These are phyloP conservation scores for Hemisphaericaspora xylanilytica DNA, from an alignment of 1,139 yeast species.

Conservation along the genomic window DNA sequence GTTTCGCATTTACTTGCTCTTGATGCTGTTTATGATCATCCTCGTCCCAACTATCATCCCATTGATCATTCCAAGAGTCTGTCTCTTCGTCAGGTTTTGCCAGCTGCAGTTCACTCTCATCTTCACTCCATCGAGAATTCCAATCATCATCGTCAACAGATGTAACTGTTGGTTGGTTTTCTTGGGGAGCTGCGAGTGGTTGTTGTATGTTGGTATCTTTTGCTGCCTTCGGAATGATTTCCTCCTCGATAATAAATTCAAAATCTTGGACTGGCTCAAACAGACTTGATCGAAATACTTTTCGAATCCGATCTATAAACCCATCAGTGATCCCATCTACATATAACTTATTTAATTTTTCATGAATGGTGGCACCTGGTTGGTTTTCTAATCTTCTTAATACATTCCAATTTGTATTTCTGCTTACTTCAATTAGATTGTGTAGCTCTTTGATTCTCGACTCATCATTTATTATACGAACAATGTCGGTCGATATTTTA, in stretches of 20 bases:
- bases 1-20: slow-evolving; percentile 7
- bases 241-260: slow-evolving; percentile 13
- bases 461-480: slow-evolving; percentile 22
- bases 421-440: slow-evolving; percentile 23
- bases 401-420: slow-evolving; percentile 30
- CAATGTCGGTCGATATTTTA: slow-evolving; percentile 30
- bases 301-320: slow-evolving; percentile 24
- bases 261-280: slow-evolving; percentile 12
- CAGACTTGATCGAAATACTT: slow-evolving; percentile 15
- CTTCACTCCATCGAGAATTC: slow-evolving; percentile 6
- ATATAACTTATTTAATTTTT: slow-evolving; percentile 28
- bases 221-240: not conserved
- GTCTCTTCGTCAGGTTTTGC: not conserved
- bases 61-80: slow-evolving; percentile 4
- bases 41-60: slow-evolving; percentile 26
- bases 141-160: slow-evolving; percentile 9
- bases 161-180: not conserved
- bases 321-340: slow-evolving; percentile 31
- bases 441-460: slow-evolving; percentile 20
- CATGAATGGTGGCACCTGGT: slow-evolving; percentile 15
- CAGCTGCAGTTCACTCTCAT: slow-evolving; percentile 8
- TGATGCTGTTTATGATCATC: slow-evolving; percentile 24
- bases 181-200: slow-evolving; percentile 1
- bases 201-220: not conserved
- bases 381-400: slow-evolving; percentile 18